These are phyloP conservation scores for Tremella fuciformis DNA, from an alignment of 768 basidiomycete species.

Conservation along the genomic window DNA sequence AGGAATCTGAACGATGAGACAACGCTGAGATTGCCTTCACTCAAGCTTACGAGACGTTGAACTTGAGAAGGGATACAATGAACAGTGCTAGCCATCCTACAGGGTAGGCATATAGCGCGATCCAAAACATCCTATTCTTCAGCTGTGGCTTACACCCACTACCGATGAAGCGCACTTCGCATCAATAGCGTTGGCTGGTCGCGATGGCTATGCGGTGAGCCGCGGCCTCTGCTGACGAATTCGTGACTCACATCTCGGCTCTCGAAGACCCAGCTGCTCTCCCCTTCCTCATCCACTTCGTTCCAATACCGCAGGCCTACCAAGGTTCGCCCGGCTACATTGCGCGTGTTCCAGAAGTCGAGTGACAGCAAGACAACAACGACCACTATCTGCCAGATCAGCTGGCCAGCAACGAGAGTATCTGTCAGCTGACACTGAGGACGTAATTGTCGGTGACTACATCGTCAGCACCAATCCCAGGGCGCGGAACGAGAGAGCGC, in stretches of 20 bases:
- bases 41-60: constrained; percentile 72
- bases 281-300: constrained; percentile 96
- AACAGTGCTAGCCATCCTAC: constrained; percentile 80
- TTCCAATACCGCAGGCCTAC: constrained; percentile 98
- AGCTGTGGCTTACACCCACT: constrained; percentile 1
- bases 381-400: constrained; percentile 65
- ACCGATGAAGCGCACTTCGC: constrained; percentile 61
- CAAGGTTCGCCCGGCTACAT: constrained; percentile 86
- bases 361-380: constrained; percentile 91
- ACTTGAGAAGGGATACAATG: constrained; percentile 82
- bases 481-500: constrained; percentile 4
- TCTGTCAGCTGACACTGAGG: constrained; percentile 66
- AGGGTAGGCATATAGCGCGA: constrained; percentile 85
- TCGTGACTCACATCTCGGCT: constrained; percentile 89
- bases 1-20: constrained; percentile 64
- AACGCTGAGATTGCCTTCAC: background rate
- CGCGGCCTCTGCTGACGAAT: constrained; percentile 14
- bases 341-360: constrained; percentile 99
- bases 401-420: constrained; percentile 1
- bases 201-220: constrained; percentile 66
- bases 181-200: constrained; percentile 82
- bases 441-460: constrained; percentile 82
- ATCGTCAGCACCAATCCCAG: constrained; percentile 12
- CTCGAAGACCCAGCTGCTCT: constrained; percentile 97
- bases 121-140: constrained; percentile 81